These are phyloP conservation scores for Podospora pseudocomata DNA, from an alignment of 495 filamentous ascomycete genomes.

Conservation along the genomic window DNA sequence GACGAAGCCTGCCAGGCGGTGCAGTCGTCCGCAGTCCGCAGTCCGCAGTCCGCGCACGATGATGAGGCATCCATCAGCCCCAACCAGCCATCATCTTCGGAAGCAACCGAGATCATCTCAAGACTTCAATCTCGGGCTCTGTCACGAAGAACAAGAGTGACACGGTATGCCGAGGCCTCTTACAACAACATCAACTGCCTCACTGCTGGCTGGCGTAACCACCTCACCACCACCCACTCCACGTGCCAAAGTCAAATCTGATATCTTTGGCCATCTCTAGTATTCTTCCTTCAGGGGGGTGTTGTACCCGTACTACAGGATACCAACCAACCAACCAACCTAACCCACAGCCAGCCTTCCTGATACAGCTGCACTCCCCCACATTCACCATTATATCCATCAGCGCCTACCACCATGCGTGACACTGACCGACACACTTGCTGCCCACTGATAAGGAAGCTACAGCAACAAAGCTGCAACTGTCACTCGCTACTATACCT, in stretches of 20 bases:
- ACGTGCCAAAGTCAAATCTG: neutral
- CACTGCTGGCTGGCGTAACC: neutral
- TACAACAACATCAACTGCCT: neutral
- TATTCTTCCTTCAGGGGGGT: neutral
- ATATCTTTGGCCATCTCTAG: neutral
- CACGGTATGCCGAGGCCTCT: neutral
- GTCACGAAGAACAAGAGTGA: neutral
- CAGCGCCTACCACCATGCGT: neutral
- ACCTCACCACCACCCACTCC: neutral
- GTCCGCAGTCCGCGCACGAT: neutral
- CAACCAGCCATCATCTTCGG: neutral
- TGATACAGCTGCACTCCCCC: neutral
- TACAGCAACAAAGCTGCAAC: neutral
- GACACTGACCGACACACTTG: neutral
- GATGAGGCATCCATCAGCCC: neutral
- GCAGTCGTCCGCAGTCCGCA: neutral
- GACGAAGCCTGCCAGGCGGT: neutral
- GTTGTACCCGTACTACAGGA: neutral
- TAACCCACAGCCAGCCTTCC: neutral
- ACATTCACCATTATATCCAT: neutral
- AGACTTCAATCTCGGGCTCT: neutral
- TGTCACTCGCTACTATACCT: neutral
- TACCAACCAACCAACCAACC: neutral
- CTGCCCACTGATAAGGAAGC: neutral
- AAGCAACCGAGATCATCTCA: neutral